Base-by-base conservation (phyloP, 23 red algal genomes). In the Gracilaria domingensis region DNA sequence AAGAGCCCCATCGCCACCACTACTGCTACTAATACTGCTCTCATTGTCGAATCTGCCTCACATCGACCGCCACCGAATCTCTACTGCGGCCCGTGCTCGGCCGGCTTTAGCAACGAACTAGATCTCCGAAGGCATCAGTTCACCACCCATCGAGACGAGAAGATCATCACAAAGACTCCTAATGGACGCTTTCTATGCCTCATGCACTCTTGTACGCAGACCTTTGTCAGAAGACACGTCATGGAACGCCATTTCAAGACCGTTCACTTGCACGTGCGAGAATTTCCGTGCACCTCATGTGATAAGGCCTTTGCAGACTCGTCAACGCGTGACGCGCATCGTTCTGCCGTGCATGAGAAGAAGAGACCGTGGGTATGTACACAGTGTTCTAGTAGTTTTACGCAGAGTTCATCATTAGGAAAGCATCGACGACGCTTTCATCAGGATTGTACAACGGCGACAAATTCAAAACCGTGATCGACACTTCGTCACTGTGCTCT, bases 191-290 rank as follows among this genome's bases (percentile, higher is more conserved):
- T 90, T 67, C 64, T 90, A 9, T 90, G 87, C 47, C 64, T 90
- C 25, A 90, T 90, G 87, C 73, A 90, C 56, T 80, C 87, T 24
- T 90, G 87, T 40, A 69, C 51, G 24, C 87, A 90, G 64, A 90
- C 75, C 73, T 90, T 90, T 80, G 87, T 80, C 0, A 64, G 87
- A 35, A 21, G 87, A 23, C 87, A 90, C 70, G 87, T 90, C 1
- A 90, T 90, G 87, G 87, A 81, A 54, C 47, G 87, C 28, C 87
- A 90, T 90, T 90, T 90, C 48, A 90, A 90, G 74, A 90, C 73
- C 4, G 87, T 90, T 2, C 87, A 90, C 38, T 56, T 90, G 64
- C 71, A 60, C 45, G 87, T 90, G 71, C 47, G 75, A 8, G 87
- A 90, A 5, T 90, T 90, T 51, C 71, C 53, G 38, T 90, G 87